A percentile compares a stretch with the other conserved stretches of the same genome.
phyloP scores from a whole-genome alignment of 2,329 filamentous ascomycete species.

The Verticillium longisporum region DNA sequence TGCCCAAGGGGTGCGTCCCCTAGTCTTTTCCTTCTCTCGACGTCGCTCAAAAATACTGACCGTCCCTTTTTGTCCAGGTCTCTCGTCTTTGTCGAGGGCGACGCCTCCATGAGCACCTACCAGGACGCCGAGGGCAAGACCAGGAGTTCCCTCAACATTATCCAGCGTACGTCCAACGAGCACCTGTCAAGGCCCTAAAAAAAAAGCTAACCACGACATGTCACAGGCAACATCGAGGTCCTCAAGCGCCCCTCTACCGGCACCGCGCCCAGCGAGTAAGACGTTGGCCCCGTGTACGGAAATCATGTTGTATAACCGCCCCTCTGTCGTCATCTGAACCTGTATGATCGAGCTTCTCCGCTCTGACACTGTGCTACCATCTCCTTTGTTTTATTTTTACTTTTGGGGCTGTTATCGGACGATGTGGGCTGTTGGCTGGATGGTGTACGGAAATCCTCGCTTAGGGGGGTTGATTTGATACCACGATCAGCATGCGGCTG shows the following conservation, averaged over 20 bases:
- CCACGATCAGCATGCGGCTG: neutral
- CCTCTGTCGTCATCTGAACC: neutral
- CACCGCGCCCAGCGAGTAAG: conserved; percentile 9
- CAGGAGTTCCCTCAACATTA: conserved; percentile 57
- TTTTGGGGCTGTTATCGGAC: neutral
- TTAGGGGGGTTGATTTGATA: neutral
- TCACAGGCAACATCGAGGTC: conserved; percentile 36
- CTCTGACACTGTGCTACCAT: neutral
- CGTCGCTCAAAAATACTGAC: neutral
- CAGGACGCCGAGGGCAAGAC: conserved; percentile 66
- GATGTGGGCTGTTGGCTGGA: neutral
- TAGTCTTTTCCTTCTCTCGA: neutral
- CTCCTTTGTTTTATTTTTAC: neutral
- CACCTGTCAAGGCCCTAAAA: neutral
- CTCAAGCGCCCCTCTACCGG: conserved; percentile 31
- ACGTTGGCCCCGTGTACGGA: neutral
- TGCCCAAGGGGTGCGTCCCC: conserved; percentile 76
- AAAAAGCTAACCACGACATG: conserved; percentile 9
- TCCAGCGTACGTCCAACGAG: conserved; percentile 63
- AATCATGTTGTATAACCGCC: no score
- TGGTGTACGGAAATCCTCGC: neutral
- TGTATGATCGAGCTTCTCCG: neutral
- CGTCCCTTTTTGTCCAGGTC: conserved; percentile 42
- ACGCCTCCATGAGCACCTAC: conserved; percentile 62
- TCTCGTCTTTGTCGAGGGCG: conserved; percentile 76